Conservation (phyloP, 305 asterid species). For the Fraxinus floribunda region DNA sequence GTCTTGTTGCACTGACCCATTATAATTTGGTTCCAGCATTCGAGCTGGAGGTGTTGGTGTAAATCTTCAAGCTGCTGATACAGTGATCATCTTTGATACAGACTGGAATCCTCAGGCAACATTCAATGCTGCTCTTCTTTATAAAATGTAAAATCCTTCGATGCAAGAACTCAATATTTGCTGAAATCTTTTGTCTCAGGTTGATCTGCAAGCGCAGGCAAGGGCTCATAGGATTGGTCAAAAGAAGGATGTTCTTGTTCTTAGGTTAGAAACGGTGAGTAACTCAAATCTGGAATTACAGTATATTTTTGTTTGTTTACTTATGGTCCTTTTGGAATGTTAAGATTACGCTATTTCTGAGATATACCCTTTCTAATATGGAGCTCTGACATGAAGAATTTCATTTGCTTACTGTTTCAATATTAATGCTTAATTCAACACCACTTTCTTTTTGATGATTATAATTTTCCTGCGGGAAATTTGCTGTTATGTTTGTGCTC, state of each 20-base stretch:
- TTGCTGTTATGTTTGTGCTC: neutral
- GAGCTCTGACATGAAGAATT: neutral
- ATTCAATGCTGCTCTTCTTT: constrained; percentile 17
- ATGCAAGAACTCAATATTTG: constrained; percentile 8
- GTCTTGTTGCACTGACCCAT: constrained; percentile 21
- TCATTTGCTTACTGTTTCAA: neutral
- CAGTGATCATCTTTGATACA: constrained; percentile 96
- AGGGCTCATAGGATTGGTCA: constrained; percentile 99
- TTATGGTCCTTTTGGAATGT: neutral
- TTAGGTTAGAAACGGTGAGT: constrained; percentile 93
- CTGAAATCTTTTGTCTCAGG: constrained; percentile 48
- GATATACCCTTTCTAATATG: neutral
- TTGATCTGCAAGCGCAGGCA: constrained; percentile 99
- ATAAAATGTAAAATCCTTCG: constrained; percentile 13
- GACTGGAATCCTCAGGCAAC: constrained; percentile 99
- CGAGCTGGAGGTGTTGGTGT: constrained; percentile 99
- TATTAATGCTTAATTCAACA: neutral
- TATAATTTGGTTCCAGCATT: constrained; percentile 52
- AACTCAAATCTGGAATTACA: constrained; percentile 22
- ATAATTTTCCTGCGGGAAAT: neutral
- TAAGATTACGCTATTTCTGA: neutral
- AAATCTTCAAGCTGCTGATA: constrained; percentile 99
- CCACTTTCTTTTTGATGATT: neutral
- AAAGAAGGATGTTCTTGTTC: constrained; percentile 96
- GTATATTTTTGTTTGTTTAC: constrained; percentile 15